Evolutionary conservation across 1,139 yeast genomes (phyloP).

Genomic region (Tardiomyces depauwii): DNA sequence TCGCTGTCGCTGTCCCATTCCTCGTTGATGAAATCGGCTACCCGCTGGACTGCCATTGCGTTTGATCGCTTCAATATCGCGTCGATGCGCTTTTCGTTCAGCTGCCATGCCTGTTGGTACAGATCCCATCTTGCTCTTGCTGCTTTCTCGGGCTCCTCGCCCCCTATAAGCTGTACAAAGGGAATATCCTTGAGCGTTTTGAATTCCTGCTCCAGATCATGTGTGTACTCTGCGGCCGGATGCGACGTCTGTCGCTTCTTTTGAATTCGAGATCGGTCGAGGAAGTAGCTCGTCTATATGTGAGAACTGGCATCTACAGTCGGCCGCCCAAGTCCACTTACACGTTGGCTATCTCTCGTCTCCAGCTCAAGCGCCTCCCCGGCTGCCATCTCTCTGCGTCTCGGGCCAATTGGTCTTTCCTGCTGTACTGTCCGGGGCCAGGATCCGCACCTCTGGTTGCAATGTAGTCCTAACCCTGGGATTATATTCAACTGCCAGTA

Average conservation of each 20-base stretch:
- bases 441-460: too few relatives aligned
- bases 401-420: background rate
- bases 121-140: constrained; percentile 26
- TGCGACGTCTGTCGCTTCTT: background rate
- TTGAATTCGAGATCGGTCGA: constrained; percentile 4
- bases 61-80: constrained; percentile 14
- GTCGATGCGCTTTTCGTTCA: constrained; percentile 13
- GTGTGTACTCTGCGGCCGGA: background rate
- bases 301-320: constrained; percentile 1
- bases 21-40: constrained; percentile 13
- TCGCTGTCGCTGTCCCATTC: constrained; percentile 15
- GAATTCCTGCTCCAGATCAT: background rate
- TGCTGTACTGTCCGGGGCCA: too few relatives aligned
- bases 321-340: constrained; percentile 2
- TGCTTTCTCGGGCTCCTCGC: constrained; percentile 24
- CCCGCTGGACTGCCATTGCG: constrained; percentile 13
- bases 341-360: constrained; percentile 9
- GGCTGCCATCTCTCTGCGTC: background rate
- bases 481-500: too few relatives aligned
- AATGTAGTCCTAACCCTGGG: too few relatives aligned
- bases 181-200: constrained; percentile 15
- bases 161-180: constrained; percentile 29
- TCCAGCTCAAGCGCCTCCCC: constrained; percentile 1
- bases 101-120: constrained; percentile 22
- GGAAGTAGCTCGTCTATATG: constrained; percentile 8